Evolutionary conservation across 768 basidiomycete genomes (phyloP).

Genomic region (Mycena floridula): DNA sequence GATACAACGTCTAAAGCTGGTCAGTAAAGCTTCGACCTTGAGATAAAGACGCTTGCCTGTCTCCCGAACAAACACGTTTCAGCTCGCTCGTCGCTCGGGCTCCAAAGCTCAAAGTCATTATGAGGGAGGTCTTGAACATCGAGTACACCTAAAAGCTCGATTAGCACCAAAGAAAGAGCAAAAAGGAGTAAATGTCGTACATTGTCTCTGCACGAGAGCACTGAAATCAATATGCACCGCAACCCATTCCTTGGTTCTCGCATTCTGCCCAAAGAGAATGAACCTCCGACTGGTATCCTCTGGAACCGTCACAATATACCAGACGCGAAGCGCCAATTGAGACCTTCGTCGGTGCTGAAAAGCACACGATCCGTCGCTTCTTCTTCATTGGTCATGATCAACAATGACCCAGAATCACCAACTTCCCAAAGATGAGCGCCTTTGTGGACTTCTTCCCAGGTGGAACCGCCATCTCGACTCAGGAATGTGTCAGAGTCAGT

Average conservation of each 20-base stretch:
- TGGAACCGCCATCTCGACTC: conserved; percentile 93
- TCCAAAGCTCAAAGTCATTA: conserved; percentile 98
- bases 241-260: conserved; percentile 43
- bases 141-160: conserved; percentile 33
- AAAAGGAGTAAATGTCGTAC: too few species aligned
- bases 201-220: conserved; percentile 64
- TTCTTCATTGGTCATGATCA: conserved; percentile 94
- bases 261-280: conserved; percentile 68
- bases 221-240: conserved; percentile 89
- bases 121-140: conserved; percentile 62
- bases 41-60: conserved; percentile 50
- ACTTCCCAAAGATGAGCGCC: conserved; percentile 98
- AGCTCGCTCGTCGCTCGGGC: conserved; percentile 82
- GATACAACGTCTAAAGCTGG: conserved; percentile 81
- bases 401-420: conserved; percentile 91
- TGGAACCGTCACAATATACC: conserved; percentile 80
- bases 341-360: conserved; percentile 87
- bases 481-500: conserved; percentile 91
- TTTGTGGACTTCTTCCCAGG: conserved; percentile 98
- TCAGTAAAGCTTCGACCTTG: too few species aligned
- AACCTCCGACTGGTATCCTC: conserved; percentile 89
- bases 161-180: conserved; percentile 5
- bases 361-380: conserved; percentile 83
- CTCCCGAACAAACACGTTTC: conserved; percentile 91
- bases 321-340: conserved; percentile 77